Base-by-base conservation (phyloP, 2,329 filamentous ascomycete species). In the Cladorrhinum sp. region DNA sequence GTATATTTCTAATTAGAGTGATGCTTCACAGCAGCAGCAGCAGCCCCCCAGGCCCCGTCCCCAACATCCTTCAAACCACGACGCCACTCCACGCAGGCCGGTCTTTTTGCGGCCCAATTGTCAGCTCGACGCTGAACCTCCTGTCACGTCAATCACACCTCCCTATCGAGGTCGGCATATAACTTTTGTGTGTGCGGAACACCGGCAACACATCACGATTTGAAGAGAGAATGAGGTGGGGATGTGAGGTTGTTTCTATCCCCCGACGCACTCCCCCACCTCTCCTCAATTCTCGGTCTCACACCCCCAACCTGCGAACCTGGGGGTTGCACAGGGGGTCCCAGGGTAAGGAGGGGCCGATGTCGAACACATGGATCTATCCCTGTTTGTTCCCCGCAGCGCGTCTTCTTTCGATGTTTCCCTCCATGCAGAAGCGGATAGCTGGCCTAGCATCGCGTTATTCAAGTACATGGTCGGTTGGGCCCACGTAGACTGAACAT, bases 401-500 rank as follows among this genome's bases (percentile, higher is more conserved):
- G 30, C 42, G n/a, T 53, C 23, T 9, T 36, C 14, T 21, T 54
- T 46, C 12, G 30, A 53, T 55, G 24, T 33, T 16, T 39, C 28
- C 58, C 58, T 54, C 18, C 52, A 62, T 64, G 61, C 58, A 58
- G 51, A 52, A n/a, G 42, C 58, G 46, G 30, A 42, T 42, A 49
- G 54, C 54, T 57, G 39, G 54, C 7, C 42, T 59, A 50, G 61
- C 57, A 52, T 20, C 33, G 16, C 51, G 63, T 65, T 62, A 63
- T 65, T 55, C 63, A 63, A 58, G 50, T 58, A 63, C 61, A 36
- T 62, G 54, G 57, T 36, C 42, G n/a, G 42, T 46, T 46, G 42
- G 42, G 18, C 39, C 56, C 61, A 57, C 59, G 57, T 57, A 52
- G 57, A 30, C 49, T 46, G 5, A 23, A 51, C 55, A 46, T 52